These are phyloP conservation scores for Apiospora malaysiana DNA, from an alignment of 2,329 filamentous ascomycete species.

Conservation along the genomic window DNA sequence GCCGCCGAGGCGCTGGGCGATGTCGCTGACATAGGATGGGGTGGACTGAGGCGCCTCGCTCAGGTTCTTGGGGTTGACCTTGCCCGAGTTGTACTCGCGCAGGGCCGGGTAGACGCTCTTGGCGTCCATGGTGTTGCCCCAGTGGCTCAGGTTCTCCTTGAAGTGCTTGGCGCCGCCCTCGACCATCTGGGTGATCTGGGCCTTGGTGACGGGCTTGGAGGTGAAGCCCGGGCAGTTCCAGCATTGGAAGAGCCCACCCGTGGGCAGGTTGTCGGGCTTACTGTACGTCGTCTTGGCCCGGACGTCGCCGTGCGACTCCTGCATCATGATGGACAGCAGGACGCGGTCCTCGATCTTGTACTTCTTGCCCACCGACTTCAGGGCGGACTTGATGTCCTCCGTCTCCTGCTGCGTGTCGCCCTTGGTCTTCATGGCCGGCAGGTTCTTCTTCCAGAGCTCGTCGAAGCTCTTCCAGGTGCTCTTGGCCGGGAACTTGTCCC, in stretches of 20 bases:
- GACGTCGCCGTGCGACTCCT: constrained; percentile 47
- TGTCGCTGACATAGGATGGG: constrained; percentile 44
- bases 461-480: constrained; percentile 41
- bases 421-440: constrained; percentile 37
- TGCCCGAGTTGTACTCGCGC: constrained; percentile 48
- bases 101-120: constrained; percentile 46
- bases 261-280: constrained; percentile 37
- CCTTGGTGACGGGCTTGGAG: constrained; percentile 39
- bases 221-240: constrained; percentile 42
- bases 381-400: constrained; percentile 41
- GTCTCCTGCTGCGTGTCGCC: constrained; percentile 41
- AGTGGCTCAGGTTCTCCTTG: constrained; percentile 37
- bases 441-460: constrained; percentile 43
- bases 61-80: constrained; percentile 42
- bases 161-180: constrained; percentile 36
- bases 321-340: constrained; percentile 48
- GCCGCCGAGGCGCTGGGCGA: constrained; percentile 45
- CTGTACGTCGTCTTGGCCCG: constrained; percentile 43
- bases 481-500: constrained; percentile 40
- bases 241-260: constrained; percentile 48
- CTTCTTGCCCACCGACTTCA: constrained; percentile 37
- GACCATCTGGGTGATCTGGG: constrained; percentile 43
- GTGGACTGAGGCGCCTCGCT: constrained; percentile 43
- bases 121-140: constrained; percentile 35
- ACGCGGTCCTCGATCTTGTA: constrained; percentile 43